A percentile compares a stretch with the other conserved stretches of the same genome.
Evolutionary conservation across 2,329 filamentous ascomycete genomes (phyloP).

Genomic region (Monosporascus sp.): DNA sequence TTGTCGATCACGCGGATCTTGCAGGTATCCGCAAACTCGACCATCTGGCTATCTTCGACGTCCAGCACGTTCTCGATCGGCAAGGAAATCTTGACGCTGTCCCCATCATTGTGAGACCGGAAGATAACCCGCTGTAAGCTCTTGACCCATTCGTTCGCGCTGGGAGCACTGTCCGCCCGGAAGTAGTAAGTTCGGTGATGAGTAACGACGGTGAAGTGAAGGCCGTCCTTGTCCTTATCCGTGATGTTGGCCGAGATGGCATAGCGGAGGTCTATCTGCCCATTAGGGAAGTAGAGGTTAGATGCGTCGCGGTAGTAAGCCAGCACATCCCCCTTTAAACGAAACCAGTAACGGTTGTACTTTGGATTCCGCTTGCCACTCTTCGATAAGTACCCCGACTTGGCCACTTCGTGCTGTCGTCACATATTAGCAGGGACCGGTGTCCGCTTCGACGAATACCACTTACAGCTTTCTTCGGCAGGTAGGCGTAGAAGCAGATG

Average conservation of each 20-base stretch:
- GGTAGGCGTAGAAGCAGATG: constrained; percentile 94
- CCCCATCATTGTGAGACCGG: constrained; percentile 89
- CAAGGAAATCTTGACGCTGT: constrained; percentile 92
- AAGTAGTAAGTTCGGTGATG: constrained; percentile 81
- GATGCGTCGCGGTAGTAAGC: constrained; percentile 82
- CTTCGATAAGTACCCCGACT: constrained; percentile 85
- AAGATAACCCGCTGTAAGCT: constrained; percentile 92
- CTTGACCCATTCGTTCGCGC: constrained; percentile 95
- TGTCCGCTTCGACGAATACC: not conserved
- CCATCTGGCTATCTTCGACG: constrained; percentile 83
- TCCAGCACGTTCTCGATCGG: constrained; percentile 87
- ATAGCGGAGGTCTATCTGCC: constrained; percentile 87
- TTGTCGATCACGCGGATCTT: constrained; percentile 91
- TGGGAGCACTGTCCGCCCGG: constrained; percentile 78
- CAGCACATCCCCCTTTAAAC: constrained; percentile 83
- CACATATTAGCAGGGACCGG: constrained; percentile 7
- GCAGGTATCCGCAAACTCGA: constrained; percentile 88
- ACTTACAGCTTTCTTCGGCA: constrained; percentile 83
- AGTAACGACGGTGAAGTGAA: constrained; percentile 76
- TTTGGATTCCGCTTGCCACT: constrained; percentile 81
- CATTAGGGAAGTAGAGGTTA: constrained; percentile 85
- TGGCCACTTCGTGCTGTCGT: constrained; percentile 62
- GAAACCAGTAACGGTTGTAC: constrained; percentile 90
- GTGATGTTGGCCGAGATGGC: constrained; percentile 78
- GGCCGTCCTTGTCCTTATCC: constrained; percentile 71